Conservation (phyloP, 2,329 filamentous ascomycete genomes). For the Escovopsis sp. region DNA sequence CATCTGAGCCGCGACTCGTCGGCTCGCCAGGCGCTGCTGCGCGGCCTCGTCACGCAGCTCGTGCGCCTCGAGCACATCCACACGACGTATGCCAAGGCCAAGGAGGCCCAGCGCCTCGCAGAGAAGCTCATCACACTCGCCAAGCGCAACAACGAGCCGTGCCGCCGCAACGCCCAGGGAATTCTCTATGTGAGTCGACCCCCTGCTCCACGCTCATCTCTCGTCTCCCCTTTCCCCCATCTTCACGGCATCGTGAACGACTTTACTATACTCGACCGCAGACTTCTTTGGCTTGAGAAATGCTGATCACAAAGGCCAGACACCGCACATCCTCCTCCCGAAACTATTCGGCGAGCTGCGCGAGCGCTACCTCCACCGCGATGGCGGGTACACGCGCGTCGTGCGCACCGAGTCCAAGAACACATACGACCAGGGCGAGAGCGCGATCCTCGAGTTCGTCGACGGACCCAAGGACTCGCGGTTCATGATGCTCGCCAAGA, state of each 20-base stretch:
- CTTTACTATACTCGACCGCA: no score
- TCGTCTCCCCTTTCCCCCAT: constrained; percentile 3
- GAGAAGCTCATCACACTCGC: constrained; percentile 90
- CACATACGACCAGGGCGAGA: constrained; percentile 68
- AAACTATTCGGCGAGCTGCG: constrained; percentile 80
- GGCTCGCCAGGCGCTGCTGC: constrained; percentile 81
- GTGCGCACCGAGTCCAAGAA: constrained; percentile 82
- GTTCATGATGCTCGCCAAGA: constrained; percentile 83
- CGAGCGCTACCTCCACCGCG: constrained; percentile 60
- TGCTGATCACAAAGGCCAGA: constrained; percentile 35
- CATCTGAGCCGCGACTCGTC: constrained; percentile 74
- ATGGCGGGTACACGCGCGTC: constrained; percentile 89
- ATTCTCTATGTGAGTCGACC: constrained; percentile 64
- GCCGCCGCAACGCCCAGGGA: constrained; percentile 55
- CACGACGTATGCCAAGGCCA: constrained; percentile 92
- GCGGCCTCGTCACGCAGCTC: constrained; percentile 90
- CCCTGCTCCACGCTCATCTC: constrained; percentile 13
- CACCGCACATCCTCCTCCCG: constrained; percentile 52
- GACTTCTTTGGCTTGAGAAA: no score
- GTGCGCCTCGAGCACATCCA: constrained; percentile 86
- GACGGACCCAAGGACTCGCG: constrained; percentile 89
- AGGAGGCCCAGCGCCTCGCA: constrained; percentile 84
- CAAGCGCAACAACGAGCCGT: constrained; percentile 82
- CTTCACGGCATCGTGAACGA: no score
- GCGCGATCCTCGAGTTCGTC: constrained; percentile 85